Percentiles rank a stretch among this genome's conserved stretches.
These are phyloP conservation scores for Pterocarpus santalinus DNA, from an alignment of 306 rosid species.

Conservation along the genomic window DNA sequence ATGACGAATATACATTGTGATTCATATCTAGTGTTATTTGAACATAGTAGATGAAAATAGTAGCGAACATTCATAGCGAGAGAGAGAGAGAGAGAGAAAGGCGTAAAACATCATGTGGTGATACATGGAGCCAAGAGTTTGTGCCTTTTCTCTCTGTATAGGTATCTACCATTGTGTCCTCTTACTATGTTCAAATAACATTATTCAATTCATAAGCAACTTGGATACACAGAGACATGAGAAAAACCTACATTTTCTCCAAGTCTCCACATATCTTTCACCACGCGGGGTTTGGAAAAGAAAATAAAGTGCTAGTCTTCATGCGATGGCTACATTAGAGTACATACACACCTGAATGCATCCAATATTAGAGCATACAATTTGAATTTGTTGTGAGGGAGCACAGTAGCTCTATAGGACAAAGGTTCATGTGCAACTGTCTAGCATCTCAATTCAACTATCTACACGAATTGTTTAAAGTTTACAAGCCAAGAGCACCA, in stretches of 20 bases:
- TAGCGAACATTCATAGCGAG: too few relatives aligned
- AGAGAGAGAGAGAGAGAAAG: too few relatives aligned
- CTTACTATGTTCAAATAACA: too few relatives aligned
- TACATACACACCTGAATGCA: constrained; percentile 43
- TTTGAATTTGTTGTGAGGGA: constrained; percentile 44
- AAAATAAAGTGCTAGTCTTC: constrained; percentile 33
- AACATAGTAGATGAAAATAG: too few relatives aligned
- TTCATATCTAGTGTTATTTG: background rate
- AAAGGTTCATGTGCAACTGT: constrained; percentile 46
- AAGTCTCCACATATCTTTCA: constrained; percentile 24
- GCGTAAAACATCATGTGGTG: too few relatives aligned
- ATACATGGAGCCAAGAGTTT: too few relatives aligned
- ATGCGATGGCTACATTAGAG: constrained; percentile 22
- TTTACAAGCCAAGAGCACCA: constrained; percentile 95
- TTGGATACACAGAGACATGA: background rate
- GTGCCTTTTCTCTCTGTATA: too few relatives aligned
- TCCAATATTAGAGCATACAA: constrained; percentile 36
- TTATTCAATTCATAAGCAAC: background rate
- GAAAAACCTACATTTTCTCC: constrained; percentile 7
- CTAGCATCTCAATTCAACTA: constrained; percentile 61
- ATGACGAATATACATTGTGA: background rate
- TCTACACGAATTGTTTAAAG: constrained; percentile 54
- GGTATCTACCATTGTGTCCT: too few relatives aligned
- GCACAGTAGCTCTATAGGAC: constrained; percentile 31
- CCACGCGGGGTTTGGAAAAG: constrained; percentile 6